Evolutionary conservation across 1,139 yeast species (phyloP), one percentile per base, ranked within the genome.

Genomic region (Yamadazyma buinensis): DNA sequence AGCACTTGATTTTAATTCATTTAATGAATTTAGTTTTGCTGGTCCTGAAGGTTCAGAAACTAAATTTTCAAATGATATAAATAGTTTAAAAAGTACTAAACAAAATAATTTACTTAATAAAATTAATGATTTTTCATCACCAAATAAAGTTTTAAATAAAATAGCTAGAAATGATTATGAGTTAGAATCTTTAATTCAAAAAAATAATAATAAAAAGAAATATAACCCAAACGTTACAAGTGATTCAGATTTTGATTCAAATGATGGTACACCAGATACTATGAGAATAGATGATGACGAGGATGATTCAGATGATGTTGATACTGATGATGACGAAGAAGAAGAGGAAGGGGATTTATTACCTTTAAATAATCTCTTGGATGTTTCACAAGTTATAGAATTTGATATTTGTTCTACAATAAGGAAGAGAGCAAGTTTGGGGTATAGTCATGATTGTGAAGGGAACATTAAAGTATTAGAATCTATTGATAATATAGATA

Each of bases 391-490:
- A 24, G 66, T 69, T 1, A 51, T 83, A 27, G 72, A 64, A 33
- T 77, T 76, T 45, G 95, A 84, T 51, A 77, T 82, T 7, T 77
- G 85, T 49, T 66, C 75, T 10, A 65, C 75, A 0, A 87, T 88
- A 55, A 64, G 86, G 40, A 67, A 73, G 36, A 64, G 96, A 35
- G 95, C 96, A 0, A 54, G 62, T 26, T 51, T 73, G 34, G 95
- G 95, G 0, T 90, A 90, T 51, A 85, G 87, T 0, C 64, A 80
- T 15, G 85, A 84, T 47, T 78, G 88, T 30, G 76, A 73, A 31
- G 61, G 60, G 26, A 90, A 90, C 41, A 73, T 82, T 25, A 66
- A 69, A 15, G 66, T 86, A 12, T 62, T 87, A 30, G 85, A 79
- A 39, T 62, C 64, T 21, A 52, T 68, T 33, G 72, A 72, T 23